Evolutionary conservation across 768 basidiomycete species (phyloP).

Genomic region (Boletus vinaceobasis): DNA sequence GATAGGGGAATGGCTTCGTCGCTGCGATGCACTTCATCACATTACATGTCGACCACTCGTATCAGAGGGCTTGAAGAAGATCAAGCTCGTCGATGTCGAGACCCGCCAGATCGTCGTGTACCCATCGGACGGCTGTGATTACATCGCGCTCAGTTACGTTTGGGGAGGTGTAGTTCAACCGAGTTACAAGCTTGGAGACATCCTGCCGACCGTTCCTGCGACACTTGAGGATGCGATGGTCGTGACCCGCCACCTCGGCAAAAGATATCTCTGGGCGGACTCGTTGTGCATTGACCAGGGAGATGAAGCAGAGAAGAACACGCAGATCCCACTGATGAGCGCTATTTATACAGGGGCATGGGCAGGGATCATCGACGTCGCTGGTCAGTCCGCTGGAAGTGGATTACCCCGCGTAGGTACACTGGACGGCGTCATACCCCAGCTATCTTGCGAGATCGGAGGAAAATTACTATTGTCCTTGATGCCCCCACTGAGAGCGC

Average conservation of each 20-base stretch:
- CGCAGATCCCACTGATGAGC: conserved; percentile 15
- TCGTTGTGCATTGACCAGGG: conserved; percentile 7
- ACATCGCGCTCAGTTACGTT: conserved; percentile 16
- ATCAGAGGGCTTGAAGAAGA: conserved; percentile 3
- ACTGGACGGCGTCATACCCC: conserved; percentile 4
- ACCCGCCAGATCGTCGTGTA: conserved; percentile 6
- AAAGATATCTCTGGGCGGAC: conserved; percentile 19
- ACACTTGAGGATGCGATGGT: conserved; percentile 19
- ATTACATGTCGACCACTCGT: not conserved
- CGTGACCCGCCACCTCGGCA: conserved; percentile 11
- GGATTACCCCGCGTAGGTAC: conserved; percentile 17
- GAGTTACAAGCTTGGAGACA: conserved; percentile 6
- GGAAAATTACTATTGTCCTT: conserved; percentile 3
- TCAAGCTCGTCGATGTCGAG: conserved; percentile 9
- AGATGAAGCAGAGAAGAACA: not conserved
- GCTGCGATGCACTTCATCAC: conserved; percentile 7
- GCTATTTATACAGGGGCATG: conserved; percentile 13
- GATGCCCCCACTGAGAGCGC: conserved; percentile 6
- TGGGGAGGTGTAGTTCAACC: conserved; percentile 12
- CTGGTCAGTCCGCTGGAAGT: conserved; percentile 1
- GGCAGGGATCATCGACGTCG: conserved; percentile 10
- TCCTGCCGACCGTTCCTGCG: conserved; percentile 7
- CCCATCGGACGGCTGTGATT: conserved; percentile 5
- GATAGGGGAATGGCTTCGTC: conserved; percentile 8
- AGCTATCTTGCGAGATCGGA: conserved; percentile 3